phyloP scores from a whole-genome alignment of 768 basidiomycete species.

The Auricularia sp. region DNA sequence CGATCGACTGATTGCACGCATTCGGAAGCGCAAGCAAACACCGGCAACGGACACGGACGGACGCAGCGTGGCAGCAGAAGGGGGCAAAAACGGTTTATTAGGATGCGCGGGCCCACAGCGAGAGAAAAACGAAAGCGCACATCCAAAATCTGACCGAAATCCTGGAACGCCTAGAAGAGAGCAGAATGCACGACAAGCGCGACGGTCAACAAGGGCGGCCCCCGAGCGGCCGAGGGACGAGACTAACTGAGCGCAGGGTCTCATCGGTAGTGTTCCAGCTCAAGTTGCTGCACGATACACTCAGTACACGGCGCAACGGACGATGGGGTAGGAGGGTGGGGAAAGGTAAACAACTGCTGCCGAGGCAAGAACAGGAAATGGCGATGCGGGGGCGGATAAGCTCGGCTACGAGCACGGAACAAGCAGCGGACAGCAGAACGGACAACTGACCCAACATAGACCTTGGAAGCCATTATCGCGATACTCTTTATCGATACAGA shows the following conservation, averaged over 20 bases:
- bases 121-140: conserved; percentile 47
- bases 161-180: conserved; percentile 40
- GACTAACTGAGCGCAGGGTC: conserved; percentile 75
- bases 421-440: conserved; percentile 31
- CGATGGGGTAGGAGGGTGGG: not conserved
- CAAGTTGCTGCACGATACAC: conserved; percentile 66
- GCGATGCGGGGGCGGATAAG: conserved; percentile 4
- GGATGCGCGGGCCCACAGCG: conserved; percentile 5
- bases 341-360: conserved; percentile 40
- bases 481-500: conserved; percentile 1
- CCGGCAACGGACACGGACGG: not conserved
- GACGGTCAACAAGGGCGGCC: conserved; percentile 23
- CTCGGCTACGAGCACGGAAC: not conserved
- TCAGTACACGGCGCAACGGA: conserved; percentile 22
- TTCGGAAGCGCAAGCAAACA: not conserved
- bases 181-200: conserved; percentile 7
- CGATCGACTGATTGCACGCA: conserved; percentile 57
- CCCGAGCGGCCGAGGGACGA: conserved; percentile 24
- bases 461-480: conserved; percentile 62
- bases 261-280: conserved; percentile 97
- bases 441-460: conserved; percentile 86
- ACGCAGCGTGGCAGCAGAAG: not conserved
- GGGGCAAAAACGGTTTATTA: conserved; percentile 11
- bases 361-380: conserved; percentile 18
- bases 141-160: conserved; percentile 78